Conservation (phyloP, 148 eudicot genomes). For the Selenicereus undatus region DNA sequence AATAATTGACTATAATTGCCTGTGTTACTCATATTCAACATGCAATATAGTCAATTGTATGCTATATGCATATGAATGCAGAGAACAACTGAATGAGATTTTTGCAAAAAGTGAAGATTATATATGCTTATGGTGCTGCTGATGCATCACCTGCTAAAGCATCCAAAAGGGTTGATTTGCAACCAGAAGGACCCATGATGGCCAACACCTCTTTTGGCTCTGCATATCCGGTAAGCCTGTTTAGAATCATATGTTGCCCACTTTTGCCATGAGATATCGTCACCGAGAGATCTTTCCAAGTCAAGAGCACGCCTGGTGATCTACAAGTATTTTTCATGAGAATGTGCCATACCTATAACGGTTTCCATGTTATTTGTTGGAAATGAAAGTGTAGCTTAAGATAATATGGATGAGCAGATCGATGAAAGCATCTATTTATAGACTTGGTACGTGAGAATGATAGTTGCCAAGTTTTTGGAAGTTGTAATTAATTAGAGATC, state of each 20-base stretch:
- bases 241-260: slow-evolving; percentile 25
- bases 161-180: slow-evolving; percentile 54
- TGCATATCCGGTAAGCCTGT: slow-evolving; percentile 38
- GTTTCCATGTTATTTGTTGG: background rate
- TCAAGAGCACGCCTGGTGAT: slow-evolving; percentile 12
- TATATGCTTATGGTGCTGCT: too few species aligned
- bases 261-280: slow-evolving; percentile 27
- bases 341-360: background rate
- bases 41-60: too few species aligned
- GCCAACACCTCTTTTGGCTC: slow-evolving; percentile 47
- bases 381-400: background rate
- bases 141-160: slow-evolving; percentile 36
- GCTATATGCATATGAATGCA: too few species aligned
- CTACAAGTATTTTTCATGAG: background rate
- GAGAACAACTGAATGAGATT: background rate
- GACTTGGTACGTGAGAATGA: background rate
- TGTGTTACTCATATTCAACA: too few species aligned
- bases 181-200: slow-evolving; percentile 64
- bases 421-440: background rate
- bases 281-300: slow-evolving; percentile 50
- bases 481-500: too few species aligned
- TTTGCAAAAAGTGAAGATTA: background rate
- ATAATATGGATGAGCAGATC: background rate
- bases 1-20: too few species aligned
- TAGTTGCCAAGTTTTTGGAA: too few species aligned